A percentile compares a stretch with the other conserved stretches of the same genome.
These are phyloP conservation scores for Colletotrichum higginsianum DNA, from an alignment of 2,329 filamentous ascomycete genomes.

Conservation along the genomic window DNA sequence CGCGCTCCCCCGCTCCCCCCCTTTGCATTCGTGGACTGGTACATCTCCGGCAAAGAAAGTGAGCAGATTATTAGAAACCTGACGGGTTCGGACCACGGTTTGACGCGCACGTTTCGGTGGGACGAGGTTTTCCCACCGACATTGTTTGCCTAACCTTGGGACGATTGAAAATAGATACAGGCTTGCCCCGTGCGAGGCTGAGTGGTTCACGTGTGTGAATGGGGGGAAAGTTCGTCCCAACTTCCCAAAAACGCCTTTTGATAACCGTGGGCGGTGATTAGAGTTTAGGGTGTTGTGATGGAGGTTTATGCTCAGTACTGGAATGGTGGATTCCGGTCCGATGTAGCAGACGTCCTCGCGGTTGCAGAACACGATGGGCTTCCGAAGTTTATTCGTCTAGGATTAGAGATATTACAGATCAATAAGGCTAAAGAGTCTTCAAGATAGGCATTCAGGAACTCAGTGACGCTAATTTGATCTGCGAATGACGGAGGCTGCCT, in stretches of 20 bases:
- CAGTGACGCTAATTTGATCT: too few species aligned
- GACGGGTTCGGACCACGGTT: neutral
- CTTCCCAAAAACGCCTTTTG: neutral
- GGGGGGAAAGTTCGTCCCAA: constrained; percentile 11
- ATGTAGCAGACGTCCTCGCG: neutral
- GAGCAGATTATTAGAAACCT: neutral
- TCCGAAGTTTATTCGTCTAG: too few species aligned
- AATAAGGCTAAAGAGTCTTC: too few species aligned
- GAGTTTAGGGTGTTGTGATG: neutral
- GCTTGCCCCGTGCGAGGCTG: neutral
- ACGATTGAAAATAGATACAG: neutral
- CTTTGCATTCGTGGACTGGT: neutral
- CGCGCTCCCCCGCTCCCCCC: neutral
- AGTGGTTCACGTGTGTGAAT: neutral
- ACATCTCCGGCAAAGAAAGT: too few species aligned
- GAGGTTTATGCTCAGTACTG: neutral
- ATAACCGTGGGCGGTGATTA: neutral
- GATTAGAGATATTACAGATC: too few species aligned
- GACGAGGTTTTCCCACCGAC: neutral
- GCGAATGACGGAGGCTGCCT: too few species aligned
- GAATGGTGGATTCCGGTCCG: neutral
- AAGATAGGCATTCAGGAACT: too few species aligned
- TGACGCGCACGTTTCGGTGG: neutral
- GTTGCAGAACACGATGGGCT: too few species aligned
- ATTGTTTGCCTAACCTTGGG: neutral